Conservation (phyloP, 192 early-diverging fungal genomes). For the Coemansia sp. region DNA sequence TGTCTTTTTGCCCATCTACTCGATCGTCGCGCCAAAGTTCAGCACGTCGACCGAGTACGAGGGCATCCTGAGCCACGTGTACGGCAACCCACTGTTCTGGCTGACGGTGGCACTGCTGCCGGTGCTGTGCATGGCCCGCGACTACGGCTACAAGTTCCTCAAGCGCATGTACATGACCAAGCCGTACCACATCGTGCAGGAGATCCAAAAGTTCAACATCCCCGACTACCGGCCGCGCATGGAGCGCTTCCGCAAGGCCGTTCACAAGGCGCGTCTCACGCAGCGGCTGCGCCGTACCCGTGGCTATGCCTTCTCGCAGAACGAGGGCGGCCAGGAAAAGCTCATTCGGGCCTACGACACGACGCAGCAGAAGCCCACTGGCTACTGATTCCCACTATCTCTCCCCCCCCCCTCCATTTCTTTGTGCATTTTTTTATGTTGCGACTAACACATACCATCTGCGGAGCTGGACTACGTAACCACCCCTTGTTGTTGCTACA, state of each 20-base stretch:
- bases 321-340: conserved; percentile 87
- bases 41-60: conserved; percentile 66
- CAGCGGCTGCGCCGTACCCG: conserved; percentile 89
- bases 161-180: conserved; percentile 75
- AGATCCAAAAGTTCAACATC: conserved; percentile 99
- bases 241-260: conserved; percentile 97
- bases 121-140: conserved; percentile 73
- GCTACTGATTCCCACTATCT: conserved; percentile 20
- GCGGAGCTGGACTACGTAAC: background rate
- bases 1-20: conserved; percentile 77
- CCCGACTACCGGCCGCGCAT: conserved; percentile 96
- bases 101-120: conserved; percentile 81
- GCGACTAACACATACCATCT: background rate
- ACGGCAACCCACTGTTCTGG: conserved; percentile 77
- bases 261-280: conserved; percentile 92
- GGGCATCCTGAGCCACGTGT: conserved; percentile 62
- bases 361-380: conserved; percentile 59
- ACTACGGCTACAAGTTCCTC: conserved; percentile 90
- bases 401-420: background rate
- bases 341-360: conserved; percentile 76
- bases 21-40: conserved; percentile 63
- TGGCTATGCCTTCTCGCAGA: conserved; percentile 98
- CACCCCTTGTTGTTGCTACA: background rate
- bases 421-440: background rate
- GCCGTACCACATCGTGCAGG: conserved; percentile 95